A percentile compares a stretch with the other conserved stretches of the same genome.
Evolutionary conservation across 306 rosid species (phyloP).

Genomic region (Cicer judaicum): DNA sequence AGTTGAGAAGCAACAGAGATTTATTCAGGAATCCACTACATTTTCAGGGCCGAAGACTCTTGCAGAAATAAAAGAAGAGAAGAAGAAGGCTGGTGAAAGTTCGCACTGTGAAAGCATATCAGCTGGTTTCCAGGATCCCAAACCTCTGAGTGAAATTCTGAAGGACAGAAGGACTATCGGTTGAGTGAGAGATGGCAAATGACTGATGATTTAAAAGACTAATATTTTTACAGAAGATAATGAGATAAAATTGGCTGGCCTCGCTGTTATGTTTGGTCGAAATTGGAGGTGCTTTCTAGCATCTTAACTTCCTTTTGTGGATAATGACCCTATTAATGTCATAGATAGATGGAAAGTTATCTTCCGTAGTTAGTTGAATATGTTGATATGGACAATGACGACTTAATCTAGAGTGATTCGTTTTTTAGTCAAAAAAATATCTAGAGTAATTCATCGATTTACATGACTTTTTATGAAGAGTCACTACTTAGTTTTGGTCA

Average conservation of each 20-base stretch:
- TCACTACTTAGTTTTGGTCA: too few species aligned
- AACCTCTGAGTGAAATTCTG: constrained; percentile 68
- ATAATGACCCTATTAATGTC: constrained; percentile 15
- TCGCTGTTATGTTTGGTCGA: not conserved
- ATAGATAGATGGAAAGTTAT: constrained; percentile 22
- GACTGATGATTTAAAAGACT: constrained; percentile 11
- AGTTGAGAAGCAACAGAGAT: constrained; percentile 46
- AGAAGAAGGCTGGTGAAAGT: constrained; percentile 51
- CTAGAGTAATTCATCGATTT: too few species aligned
- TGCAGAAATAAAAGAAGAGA: constrained; percentile 74
- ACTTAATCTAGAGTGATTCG: too few species aligned
- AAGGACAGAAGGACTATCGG: constrained; percentile 57
- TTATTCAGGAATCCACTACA: constrained; percentile 37
- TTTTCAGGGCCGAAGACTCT: constrained; percentile 81
- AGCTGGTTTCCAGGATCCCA: constrained; percentile 66
- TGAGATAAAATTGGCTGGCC: constrained; percentile 13
- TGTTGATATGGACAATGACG: constrained; percentile 34
- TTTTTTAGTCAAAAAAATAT: too few species aligned
- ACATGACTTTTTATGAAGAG: too few species aligned
- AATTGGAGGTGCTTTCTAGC: constrained; percentile 25
- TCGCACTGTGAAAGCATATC: constrained; percentile 39
- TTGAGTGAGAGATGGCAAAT: constrained; percentile 39
- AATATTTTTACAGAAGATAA: constrained; percentile 27
- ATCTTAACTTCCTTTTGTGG: constrained; percentile 21
- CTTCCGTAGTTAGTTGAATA: constrained; percentile 12